phyloP scores from a whole-genome alignment of 176 grass and related monocot species.

The Rhynchospora breviuscula region DNA sequence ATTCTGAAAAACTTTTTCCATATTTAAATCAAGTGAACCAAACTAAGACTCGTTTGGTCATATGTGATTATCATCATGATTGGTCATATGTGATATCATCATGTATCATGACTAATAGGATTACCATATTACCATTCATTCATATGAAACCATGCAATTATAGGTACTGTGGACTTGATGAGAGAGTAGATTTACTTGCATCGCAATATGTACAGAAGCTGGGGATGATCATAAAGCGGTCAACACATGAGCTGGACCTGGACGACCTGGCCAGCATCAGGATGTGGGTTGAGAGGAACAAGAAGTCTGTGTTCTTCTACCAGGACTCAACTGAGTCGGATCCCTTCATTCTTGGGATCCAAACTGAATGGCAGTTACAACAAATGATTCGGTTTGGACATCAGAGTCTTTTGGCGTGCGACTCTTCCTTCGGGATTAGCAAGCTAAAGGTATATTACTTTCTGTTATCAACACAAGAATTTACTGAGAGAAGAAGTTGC shows the following conservation, averaged over 20 bases:
- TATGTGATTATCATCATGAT: neutral
- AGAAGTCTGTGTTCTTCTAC: conserved; percentile 76
- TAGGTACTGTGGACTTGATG: conserved; percentile 56
- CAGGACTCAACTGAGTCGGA: conserved; percentile 72
- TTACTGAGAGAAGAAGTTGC: neutral
- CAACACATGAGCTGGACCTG: conserved; percentile 83
- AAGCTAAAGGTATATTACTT: conserved; percentile 73
- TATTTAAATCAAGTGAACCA: neutral
- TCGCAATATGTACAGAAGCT: conserved; percentile 93
- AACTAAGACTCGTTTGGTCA: neutral
- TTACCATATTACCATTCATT: neutral
- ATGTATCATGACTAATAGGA: neutral
- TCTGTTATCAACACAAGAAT: neutral
- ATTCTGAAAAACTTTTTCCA: neutral
- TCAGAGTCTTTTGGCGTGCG: conserved; percentile 58
- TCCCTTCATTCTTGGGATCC: conserved; percentile 75
- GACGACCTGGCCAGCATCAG: conserved; percentile 78
- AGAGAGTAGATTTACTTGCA: conserved; percentile 48
- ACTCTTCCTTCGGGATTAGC: conserved; percentile 79
- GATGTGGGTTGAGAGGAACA: conserved; percentile 91
- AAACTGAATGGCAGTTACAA: conserved; percentile 86
- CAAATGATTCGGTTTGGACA: conserved; percentile 90
- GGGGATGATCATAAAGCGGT: conserved; percentile 95
- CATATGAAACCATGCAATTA: conserved; percentile 15
- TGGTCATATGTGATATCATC: neutral